Evolutionary conservation across 1,139 yeast species (phyloP).

Genomic region (Lodderomyces parapsilosis): DNA sequence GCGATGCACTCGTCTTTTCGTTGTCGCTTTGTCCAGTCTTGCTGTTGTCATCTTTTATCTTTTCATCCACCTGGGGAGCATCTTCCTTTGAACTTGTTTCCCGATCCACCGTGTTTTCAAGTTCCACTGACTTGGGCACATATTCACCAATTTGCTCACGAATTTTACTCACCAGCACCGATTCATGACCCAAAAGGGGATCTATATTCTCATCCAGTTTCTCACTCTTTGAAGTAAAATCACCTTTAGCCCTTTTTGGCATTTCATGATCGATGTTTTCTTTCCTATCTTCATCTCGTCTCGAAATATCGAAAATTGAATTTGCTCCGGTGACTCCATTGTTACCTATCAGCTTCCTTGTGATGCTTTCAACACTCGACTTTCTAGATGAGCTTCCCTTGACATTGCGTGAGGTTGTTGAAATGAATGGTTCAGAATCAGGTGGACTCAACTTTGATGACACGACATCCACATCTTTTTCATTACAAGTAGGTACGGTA

Average conservation of each 20-base stretch:
- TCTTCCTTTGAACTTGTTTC: not conserved
- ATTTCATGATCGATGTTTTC: not conserved
- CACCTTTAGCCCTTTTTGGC: not conserved
- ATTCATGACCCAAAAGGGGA: not conserved
- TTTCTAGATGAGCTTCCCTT: constrained; percentile 2
- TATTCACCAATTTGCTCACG: too few relatives aligned
- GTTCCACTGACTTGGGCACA: not conserved
- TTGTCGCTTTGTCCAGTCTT: not conserved
- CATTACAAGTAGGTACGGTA: too few relatives aligned
- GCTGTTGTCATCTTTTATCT: too few relatives aligned
- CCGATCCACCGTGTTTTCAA: too few relatives aligned
- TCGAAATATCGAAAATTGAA: constrained; percentile 1
- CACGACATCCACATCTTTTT: not conserved
- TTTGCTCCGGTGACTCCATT: not conserved
- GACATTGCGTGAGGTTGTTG: not conserved
- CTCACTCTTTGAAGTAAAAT: not conserved
- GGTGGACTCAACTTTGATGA: not conserved
- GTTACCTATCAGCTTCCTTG: not conserved
- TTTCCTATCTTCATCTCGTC: constrained; percentile 4
- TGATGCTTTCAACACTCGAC: constrained; percentile 2
- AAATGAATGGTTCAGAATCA: not conserved
- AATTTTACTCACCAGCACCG: not conserved
- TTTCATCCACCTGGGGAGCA: too few relatives aligned
- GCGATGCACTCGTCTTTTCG: not conserved
- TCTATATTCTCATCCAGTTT: constrained; percentile 1